phyloP scores from a whole-genome alignment of 257 asterid species.

The Eustoma russellianum region DNA sequence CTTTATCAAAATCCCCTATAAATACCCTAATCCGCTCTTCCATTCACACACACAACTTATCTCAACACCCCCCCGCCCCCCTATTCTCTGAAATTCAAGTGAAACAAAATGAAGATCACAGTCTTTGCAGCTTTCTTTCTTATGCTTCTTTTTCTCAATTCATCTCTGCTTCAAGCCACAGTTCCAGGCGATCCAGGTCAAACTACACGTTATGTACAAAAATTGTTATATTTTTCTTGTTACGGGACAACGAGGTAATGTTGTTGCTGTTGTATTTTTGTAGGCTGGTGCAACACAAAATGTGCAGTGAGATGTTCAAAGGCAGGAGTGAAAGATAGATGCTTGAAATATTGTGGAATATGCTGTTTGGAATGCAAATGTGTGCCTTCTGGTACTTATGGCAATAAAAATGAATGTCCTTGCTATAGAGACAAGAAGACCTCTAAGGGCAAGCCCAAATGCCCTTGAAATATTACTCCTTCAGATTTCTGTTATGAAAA shows the following conservation, averaged over 20 bases:
- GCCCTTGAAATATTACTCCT: slow-evolving; percentile 40
- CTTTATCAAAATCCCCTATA: neutral
- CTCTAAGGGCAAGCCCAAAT: slow-evolving; percentile 57
- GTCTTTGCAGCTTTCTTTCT: slow-evolving; percentile 18
- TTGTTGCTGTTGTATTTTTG: too few species aligned
- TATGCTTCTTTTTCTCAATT: slow-evolving; percentile 26
- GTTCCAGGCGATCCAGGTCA: slow-evolving; percentile 27
- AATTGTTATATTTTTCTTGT: neutral
- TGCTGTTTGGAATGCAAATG: slow-evolving; percentile 58
- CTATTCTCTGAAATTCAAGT: neutral
- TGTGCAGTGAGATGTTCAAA: slow-evolving; percentile 45
- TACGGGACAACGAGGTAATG: too few species aligned
- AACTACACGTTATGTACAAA: neutral
- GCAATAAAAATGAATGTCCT: slow-evolving; percentile 63
- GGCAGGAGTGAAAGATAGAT: slow-evolving; percentile 45
- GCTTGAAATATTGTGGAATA: slow-evolving; percentile 49
- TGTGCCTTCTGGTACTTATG: slow-evolving; percentile 68
- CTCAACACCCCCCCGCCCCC: neutral
- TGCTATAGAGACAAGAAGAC: slow-evolving; percentile 58
- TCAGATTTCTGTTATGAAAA: too few species aligned
- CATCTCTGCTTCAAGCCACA: slow-evolving; percentile 29
- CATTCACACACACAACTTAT: neutral
- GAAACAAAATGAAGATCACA: slow-evolving; percentile 21
- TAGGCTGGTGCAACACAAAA: slow-evolving; percentile 32
- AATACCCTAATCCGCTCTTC: neutral